phyloP scores from a whole-genome alignment of 306 rosid genomes.

The Abrus precatorius region DNA sequence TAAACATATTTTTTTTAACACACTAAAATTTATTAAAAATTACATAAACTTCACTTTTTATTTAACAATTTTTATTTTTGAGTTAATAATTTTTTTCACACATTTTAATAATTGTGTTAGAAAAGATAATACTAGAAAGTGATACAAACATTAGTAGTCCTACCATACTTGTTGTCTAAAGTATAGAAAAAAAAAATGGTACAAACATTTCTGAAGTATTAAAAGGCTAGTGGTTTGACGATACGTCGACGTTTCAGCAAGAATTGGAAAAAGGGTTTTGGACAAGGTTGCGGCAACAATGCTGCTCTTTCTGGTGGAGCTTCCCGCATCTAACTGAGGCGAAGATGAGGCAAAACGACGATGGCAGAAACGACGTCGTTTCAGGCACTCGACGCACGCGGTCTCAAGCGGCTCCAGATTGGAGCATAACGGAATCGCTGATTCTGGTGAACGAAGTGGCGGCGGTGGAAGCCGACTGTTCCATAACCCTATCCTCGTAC shows the following conservation, averaged over 20 bases:
- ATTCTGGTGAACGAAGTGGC: constrained; percentile 77
- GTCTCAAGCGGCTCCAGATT: constrained; percentile 74
- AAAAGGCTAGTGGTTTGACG: not conserved
- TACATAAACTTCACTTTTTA: no score
- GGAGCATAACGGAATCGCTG: constrained; percentile 64
- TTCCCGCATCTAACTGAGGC: not conserved
- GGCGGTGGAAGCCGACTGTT: constrained; percentile 84
- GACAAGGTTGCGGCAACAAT: not conserved
- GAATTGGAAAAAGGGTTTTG: constrained; percentile 4
- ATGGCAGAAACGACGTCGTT: not conserved
- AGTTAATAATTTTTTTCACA: no score
- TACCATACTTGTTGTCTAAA: no score
- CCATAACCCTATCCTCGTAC: constrained; percentile 48
- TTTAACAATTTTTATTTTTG: no score
- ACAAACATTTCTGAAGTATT: no score
- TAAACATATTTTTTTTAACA: no score
- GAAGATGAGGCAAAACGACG: constrained; percentile 38
- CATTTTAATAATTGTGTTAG: no score
- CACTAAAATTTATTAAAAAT: no score
- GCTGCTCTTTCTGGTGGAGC: not conserved
- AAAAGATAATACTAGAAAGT: no score
- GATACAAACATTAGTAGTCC: no score
- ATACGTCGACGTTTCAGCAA: constrained; percentile 6
- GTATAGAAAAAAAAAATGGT: no score
- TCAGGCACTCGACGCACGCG: constrained; percentile 63